Percentiles rank a stretch among this genome's conserved stretches.
Evolutionary conservation across 2,329 filamentous ascomycete genomes (phyloP).

Genomic region (Epichloe glyceriae): DNA sequence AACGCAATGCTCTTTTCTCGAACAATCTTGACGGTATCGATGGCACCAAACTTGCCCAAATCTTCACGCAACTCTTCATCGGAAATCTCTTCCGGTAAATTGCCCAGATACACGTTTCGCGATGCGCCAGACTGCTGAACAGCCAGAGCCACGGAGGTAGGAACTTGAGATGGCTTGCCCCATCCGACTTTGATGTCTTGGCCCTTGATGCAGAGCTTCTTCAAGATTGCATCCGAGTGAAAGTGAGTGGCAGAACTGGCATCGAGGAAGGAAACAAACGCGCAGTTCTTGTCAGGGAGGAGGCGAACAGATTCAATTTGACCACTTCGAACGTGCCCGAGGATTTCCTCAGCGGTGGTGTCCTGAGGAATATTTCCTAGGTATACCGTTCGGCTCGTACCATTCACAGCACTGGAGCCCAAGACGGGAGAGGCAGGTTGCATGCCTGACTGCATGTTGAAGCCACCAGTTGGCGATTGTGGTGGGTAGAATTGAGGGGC

Average conservation of each 20-base stretch:
- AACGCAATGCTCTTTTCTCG: conserved; percentile 97
- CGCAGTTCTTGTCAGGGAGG: conserved; percentile 97
- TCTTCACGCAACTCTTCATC: conserved; percentile 93
- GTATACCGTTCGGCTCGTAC: conserved; percentile 93
- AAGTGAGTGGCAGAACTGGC: conserved; percentile 97
- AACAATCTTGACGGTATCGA: conserved; percentile 96
- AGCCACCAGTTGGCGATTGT: conserved; percentile 75
- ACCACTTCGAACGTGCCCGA: conserved; percentile 89
- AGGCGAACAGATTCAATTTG: conserved; percentile 98
- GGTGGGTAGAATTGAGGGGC: conserved; percentile 75
- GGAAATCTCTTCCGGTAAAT: conserved; percentile 75
- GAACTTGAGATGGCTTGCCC: conserved; percentile 97
- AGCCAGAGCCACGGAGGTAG: conserved; percentile 90
- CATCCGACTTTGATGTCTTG: conserved; percentile 99
- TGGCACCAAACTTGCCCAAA: conserved; percentile 86
- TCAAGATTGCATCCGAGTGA: conserved; percentile 98
- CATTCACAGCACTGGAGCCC: conserved; percentile 68
- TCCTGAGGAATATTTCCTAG: conserved; percentile 97
- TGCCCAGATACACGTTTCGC: conserved; percentile 92
- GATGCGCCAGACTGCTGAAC: conserved; percentile 97
- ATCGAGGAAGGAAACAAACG: conserved; percentile 97
- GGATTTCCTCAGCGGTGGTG: conserved; percentile 89
- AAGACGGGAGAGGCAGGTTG: conserved; percentile 64
- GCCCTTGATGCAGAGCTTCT: conserved; percentile 96
- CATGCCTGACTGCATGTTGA: conserved; percentile 42